Percentiles rank a stretch among this genome's conserved stretches.
phyloP scores from a whole-genome alignment of 108 stramenopile species.

The Fragilariopsis cylindrus region DNA sequence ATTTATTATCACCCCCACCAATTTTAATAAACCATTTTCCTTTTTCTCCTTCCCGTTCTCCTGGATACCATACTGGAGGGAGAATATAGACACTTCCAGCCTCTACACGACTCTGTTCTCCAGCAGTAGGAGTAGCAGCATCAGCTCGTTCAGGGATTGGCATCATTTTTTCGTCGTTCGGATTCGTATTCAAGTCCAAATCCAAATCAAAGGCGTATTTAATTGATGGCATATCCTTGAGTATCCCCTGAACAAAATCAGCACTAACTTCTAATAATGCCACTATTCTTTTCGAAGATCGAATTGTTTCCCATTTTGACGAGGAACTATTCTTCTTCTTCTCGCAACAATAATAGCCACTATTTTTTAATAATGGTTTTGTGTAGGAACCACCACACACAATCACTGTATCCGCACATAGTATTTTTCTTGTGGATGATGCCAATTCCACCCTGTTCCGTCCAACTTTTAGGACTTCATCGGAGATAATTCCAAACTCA shows the following conservation, averaged over 20 bases:
- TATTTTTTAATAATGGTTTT: neutral
- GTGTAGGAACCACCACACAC: constrained; percentile 9
- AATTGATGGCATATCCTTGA: neutral
- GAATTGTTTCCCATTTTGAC: neutral
- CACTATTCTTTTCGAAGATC: neutral
- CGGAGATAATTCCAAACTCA: neutral
- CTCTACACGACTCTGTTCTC: constrained; percentile 1
- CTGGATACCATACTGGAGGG: constrained; percentile 7
- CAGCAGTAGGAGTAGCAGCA: neutral
- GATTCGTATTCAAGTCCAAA: neutral
- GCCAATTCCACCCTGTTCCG: neutral
- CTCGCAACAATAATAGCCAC: neutral
- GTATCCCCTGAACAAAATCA: neutral
- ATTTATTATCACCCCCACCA: constrained; percentile 4
- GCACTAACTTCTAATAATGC: neutral
- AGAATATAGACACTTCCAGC: constrained; percentile 5
- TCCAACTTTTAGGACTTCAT: neutral
- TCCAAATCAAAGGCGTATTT: constrained; percentile 5
- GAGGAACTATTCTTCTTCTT: too few relatives aligned
- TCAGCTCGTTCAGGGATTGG: neutral
- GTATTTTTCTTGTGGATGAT: neutral
- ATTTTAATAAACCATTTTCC: constrained; percentile 5
- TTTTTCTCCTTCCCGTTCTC: neutral
- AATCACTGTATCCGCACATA: neutral
- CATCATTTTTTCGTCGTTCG: neutral